phyloP scores from a whole-genome alignment of 2,329 filamentous ascomycete genomes.

The Curvularia hawaiiensis region DNA sequence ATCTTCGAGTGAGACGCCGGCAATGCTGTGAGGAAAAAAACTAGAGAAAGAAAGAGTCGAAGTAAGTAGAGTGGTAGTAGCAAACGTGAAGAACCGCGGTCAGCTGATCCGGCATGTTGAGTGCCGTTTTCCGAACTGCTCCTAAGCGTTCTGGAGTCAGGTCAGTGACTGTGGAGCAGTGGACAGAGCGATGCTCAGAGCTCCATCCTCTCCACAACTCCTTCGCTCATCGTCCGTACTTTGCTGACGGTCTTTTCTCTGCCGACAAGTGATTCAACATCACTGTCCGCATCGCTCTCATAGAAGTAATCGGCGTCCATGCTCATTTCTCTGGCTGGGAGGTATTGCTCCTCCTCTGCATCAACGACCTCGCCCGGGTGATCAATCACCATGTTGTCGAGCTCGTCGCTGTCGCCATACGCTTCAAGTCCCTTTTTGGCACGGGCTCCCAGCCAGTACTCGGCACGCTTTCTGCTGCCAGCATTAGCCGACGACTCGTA shows the following conservation, averaged over 20 bases:
- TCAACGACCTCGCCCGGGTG: conserved; percentile 47
- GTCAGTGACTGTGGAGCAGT: neutral
- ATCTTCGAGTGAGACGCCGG: neutral
- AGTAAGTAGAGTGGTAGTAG: neutral
- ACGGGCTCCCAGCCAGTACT: conserved; percentile 83
- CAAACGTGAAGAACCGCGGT: neutral
- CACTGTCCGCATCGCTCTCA: conserved; percentile 41
- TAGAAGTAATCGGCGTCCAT: conserved; percentile 40
- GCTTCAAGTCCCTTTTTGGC: conserved; percentile 53
- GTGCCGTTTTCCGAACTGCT: neutral
- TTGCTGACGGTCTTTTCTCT: conserved; percentile 48
- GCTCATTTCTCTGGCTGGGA: conserved; percentile 38
- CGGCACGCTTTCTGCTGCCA: conserved; percentile 78
- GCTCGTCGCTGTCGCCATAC: conserved; percentile 53
- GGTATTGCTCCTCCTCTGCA: conserved; percentile 47
- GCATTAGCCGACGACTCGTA: conserved; percentile 55
- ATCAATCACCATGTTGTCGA: conserved; percentile 48
- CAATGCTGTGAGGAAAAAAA: neutral
- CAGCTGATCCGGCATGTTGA: conserved; percentile 1
- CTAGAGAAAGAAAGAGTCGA: neutral
- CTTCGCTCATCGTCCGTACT: conserved; percentile 59
- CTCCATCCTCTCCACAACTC: conserved; percentile 60
- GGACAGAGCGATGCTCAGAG: conserved; percentile 39
- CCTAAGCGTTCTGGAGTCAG: neutral
- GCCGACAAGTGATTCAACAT: conserved; percentile 39